Percentiles rank a stretch among this genome's conserved stretches.
phyloP scores from a whole-genome alignment of 2,329 filamentous ascomycete genomes.

The Aureobasidium mangrovei region DNA sequence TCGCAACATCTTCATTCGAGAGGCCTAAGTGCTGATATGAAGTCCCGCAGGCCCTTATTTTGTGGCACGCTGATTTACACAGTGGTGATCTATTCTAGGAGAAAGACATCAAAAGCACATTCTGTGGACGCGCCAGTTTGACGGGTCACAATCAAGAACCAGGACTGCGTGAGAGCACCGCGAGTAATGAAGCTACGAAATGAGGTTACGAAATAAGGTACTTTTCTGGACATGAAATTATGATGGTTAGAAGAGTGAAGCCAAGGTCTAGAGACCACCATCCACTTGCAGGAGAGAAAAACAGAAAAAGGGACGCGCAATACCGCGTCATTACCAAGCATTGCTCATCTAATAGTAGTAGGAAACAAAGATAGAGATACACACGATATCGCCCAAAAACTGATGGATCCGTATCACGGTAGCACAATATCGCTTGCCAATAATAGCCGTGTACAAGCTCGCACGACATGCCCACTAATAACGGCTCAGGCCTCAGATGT shows the following conservation, averaged over 20 bases:
- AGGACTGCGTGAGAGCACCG: background rate
- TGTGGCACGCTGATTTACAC: conserved; percentile 3
- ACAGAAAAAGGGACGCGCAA: conserved; percentile 1
- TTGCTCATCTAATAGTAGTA: background rate
- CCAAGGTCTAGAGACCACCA: no score
- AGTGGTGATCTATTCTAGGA: background rate
- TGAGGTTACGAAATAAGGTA: background rate
- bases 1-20: background rate
- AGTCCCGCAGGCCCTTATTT: background rate
- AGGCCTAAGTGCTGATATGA: background rate
- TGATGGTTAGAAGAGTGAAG: no score
- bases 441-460: no score
- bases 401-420: background rate
- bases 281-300: background rate
- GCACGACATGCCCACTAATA: no score
- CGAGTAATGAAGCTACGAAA: background rate
- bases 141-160: background rate
- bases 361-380: background rate
- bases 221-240: background rate
- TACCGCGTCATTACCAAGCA: background rate
- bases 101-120: background rate
- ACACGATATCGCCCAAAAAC: no score
- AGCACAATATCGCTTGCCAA: background rate
- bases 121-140: background rate
- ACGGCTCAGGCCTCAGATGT: no score